phyloP scores from a whole-genome alignment of 2,329 filamentous ascomycete genomes.

The Triangularia verruculosa region DNA sequence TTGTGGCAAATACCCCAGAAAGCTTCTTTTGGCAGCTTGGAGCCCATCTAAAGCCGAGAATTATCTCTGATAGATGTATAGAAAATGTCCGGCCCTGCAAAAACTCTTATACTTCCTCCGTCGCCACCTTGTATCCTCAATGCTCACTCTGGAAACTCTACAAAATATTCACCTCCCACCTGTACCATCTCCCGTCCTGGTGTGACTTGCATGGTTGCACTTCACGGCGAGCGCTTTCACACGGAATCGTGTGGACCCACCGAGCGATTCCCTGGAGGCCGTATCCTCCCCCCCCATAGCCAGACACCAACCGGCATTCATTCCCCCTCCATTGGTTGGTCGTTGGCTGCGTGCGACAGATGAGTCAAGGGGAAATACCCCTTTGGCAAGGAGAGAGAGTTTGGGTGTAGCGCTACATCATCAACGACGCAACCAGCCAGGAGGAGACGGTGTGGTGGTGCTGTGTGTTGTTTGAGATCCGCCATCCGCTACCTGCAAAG shows the following conservation, averaged over 20 bases:
- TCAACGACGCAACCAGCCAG: not conserved
- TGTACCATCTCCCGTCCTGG: slow-evolving; percentile 19
- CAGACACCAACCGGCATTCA: slow-evolving; percentile 10
- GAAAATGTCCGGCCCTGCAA: not conserved
- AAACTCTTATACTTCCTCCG: not conserved
- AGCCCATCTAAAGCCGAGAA: not conserved
- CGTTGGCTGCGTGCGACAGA: not conserved
- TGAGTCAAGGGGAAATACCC: not conserved
- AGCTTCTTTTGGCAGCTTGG: not conserved
- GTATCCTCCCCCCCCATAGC: slow-evolving; percentile 4
- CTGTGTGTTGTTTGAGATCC: not conserved
- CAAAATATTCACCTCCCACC: slow-evolving; percentile 16
- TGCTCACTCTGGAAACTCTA: not conserved
- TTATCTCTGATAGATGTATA: not conserved
- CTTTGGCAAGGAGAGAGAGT: not conserved
- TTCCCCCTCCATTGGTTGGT: not conserved
- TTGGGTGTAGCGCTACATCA: not conserved
- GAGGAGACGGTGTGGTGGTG: not conserved
- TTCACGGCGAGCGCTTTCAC: slow-evolving; percentile 27
- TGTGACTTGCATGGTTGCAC: slow-evolving; percentile 25
- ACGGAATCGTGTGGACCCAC: slow-evolving; percentile 4
- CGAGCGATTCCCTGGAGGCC: not conserved
- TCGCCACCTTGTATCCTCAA: not conserved
- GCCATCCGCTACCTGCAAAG: not conserved
- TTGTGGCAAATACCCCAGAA: not conserved